phyloP scores from a whole-genome alignment of 2,329 filamentous ascomycete genomes.

The Blumeriella jaapii region DNA sequence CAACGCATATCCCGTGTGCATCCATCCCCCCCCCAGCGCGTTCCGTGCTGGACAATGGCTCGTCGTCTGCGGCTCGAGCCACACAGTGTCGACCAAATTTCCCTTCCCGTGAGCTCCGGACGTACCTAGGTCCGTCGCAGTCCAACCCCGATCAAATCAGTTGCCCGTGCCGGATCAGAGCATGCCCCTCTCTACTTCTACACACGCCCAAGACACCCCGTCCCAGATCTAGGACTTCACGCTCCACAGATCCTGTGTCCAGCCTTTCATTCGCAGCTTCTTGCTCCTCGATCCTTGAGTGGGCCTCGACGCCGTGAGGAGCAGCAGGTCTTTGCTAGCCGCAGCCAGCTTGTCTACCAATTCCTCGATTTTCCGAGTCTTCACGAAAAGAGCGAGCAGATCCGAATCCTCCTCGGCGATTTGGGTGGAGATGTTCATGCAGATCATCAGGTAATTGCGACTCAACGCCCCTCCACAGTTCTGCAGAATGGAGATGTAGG shows the following conservation, averaged over 20 bases:
- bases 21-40: too few species aligned
- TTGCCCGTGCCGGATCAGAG: neutral
- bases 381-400: constrained; percentile 52
- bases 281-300: constrained; percentile 36
- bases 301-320: constrained; percentile 42
- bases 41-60: constrained; percentile 1
- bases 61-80: neutral
- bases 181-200: neutral
- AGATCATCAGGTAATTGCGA: constrained; percentile 67
- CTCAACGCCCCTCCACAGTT: constrained; percentile 64
- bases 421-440: constrained; percentile 72
- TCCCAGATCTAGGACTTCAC: constrained; percentile 16
- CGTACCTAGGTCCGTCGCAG: neutral
- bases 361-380: constrained; percentile 59
- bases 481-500: constrained; percentile 72
- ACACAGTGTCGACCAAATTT: neutral
- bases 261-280: constrained; percentile 49
- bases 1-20: constrained; percentile 1
- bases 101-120: too few species aligned
- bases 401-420: constrained; percentile 62
- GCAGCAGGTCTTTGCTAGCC: constrained; percentile 26
- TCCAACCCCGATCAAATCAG: neutral
- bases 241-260: constrained; percentile 50
- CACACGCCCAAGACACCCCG: neutral
- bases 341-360: constrained; percentile 62